Base-by-base conservation (phyloP, 768 basidiomycete genomes). In the Pisolithus microcarpus region DNA sequence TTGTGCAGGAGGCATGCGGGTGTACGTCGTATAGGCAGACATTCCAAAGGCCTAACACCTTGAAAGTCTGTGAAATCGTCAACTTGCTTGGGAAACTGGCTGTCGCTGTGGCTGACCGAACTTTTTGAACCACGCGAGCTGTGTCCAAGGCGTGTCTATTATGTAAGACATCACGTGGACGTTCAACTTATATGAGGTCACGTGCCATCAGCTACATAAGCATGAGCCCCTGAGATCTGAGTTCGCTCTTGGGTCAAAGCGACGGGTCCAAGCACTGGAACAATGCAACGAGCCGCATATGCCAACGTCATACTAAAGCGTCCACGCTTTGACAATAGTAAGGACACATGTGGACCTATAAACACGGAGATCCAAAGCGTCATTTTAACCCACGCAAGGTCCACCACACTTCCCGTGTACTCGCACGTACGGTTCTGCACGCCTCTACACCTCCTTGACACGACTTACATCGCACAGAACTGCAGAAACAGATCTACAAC, bases 31-130 rank as follows among this genome's bases (percentile, higher is more conserved):
- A 39, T 67, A 59, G 3, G 59, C 59, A 58, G 71, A 71, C 69
- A 67, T 70, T 57, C 54, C 60, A 58, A 57, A 63, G 75, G 75
- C 75, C 75, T 76, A 76, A 75, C 75, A 73, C 75, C 74, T 63
- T 54, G 64, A 66, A 64, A 57, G 66, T 59, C 58, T 46, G 56
- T 49, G 16, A 46, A 18, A 38, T 40, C 23, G 43, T 28, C 23
- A 46, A 34, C 34, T 46, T 39, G 54, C 45, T n/a, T n/a, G n/a
- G n/a, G n/a, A n/a, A n/a, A n/a, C n/a, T 37, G 24, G 15, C 53
- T 52, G 56, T 37, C 13, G 7, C 9, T 37, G 21, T 39, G 53
- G 50, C 53, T 57, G 47, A 54, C 56, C 11, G 34, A 49, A 49
- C 46, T 34, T 46, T 46, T 36, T 38, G 38, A 49, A 49, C 53